Evolutionary conservation across 139 green algal species (phyloP).

Genomic region (Ettlia oleoabundans): DNA sequence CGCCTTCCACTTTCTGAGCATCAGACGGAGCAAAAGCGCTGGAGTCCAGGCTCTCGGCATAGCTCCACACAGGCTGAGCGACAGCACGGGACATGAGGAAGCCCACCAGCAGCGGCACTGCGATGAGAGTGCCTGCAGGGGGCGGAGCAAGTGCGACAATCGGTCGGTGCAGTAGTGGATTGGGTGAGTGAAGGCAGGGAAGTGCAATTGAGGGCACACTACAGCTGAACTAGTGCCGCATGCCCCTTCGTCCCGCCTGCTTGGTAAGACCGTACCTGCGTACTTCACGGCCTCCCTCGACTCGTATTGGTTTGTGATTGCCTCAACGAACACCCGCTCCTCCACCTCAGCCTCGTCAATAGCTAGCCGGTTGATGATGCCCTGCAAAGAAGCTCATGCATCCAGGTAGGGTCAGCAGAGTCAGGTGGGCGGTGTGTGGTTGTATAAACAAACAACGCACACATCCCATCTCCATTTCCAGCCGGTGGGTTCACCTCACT

Average conservation of each 20-base stretch:
- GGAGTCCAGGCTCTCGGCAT: constrained; percentile 60
- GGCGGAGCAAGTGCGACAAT: background rate
- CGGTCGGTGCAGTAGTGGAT: too few relatives aligned
- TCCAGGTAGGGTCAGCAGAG: too few relatives aligned
- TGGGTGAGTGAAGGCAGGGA: background rate
- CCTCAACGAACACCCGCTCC: constrained; percentile 67
- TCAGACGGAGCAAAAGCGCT: constrained; percentile 78
- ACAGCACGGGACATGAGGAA: constrained; percentile 68
- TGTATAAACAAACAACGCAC: too few relatives aligned
- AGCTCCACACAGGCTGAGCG: constrained; percentile 74
- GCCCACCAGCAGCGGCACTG: constrained; percentile 70
- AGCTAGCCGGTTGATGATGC: constrained; percentile 42
- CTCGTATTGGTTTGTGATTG: constrained; percentile 83
- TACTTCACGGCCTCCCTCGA: constrained; percentile 69
- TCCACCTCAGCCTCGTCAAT: constrained; percentile 49
- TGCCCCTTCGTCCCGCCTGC: background rate
- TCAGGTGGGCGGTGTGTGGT: too few relatives aligned
- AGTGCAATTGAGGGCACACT: too few relatives aligned
- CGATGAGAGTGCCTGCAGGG: constrained; percentile 57
- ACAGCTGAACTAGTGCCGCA: constrained; percentile 7
- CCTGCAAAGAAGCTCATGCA: background rate
- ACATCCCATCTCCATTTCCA: too few relatives aligned
- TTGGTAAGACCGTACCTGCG: constrained; percentile 21
- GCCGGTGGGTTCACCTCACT: too few relatives aligned
- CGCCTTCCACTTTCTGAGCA: constrained; percentile 75